A percentile compares a stretch with the other conserved stretches of the same genome.
Conservation (phyloP, 106 monocot genomes). For the Phalaenopsis equestris region DNA sequence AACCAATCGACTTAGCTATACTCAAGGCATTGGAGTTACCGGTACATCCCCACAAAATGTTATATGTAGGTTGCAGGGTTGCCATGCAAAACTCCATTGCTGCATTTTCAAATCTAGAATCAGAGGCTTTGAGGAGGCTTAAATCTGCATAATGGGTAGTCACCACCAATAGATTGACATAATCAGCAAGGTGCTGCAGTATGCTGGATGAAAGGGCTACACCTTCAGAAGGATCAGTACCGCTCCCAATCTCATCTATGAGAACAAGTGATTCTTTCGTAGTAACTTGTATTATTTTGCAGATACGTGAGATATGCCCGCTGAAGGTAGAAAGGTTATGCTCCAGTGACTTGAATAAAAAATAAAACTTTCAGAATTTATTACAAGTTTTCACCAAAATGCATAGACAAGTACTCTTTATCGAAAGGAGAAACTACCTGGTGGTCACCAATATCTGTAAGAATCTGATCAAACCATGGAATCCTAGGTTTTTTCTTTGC, state of each 20-base stretch:
- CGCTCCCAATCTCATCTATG: constrained; percentile 82
- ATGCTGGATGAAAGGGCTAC: constrained; percentile 85
- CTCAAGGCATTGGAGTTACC: constrained; percentile 85
- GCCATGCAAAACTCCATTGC: constrained; percentile 83
- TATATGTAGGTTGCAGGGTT: constrained; percentile 72
- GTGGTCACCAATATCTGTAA: constrained; percentile 88
- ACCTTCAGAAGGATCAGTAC: constrained; percentile 89
- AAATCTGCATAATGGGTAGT: constrained; percentile 87
- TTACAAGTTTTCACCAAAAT: constrained; percentile 18
- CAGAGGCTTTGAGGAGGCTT: constrained; percentile 38
- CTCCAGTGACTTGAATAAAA: constrained; percentile 68
- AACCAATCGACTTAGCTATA: constrained; percentile 80
- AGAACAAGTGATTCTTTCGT: constrained; percentile 68
- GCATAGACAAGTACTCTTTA: constrained; percentile 15
- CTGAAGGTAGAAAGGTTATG: constrained; percentile 86
- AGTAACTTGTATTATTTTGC: constrained; percentile 60
- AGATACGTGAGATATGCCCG: constrained; percentile 69
- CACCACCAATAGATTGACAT: constrained; percentile 47
- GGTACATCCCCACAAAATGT: constrained; percentile 72
- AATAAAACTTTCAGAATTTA: constrained; percentile 26
- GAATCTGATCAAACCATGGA: constrained; percentile 86
- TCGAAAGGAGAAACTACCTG: constrained; percentile 57
- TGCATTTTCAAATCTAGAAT: constrained; percentile 86
- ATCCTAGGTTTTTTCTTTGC: constrained; percentile 44
- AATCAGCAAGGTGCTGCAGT: constrained; percentile 48